Conservation (phyloP, 371 early-diverging fungal species). For the Actinomucor elegans region DNA sequence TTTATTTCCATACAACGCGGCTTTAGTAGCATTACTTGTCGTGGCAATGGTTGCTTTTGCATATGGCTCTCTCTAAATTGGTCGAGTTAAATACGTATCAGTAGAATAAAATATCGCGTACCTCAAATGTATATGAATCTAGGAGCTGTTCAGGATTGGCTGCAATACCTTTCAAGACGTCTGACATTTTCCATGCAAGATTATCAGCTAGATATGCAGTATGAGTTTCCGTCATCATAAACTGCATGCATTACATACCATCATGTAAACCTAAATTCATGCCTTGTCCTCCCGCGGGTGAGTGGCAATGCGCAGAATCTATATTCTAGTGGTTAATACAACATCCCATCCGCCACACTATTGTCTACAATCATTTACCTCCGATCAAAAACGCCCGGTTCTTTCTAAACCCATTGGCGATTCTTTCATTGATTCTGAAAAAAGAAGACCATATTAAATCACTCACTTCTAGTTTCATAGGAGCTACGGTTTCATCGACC, state of each 20-base stretch:
- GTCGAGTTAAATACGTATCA: background rate
- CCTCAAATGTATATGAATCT: conserved; percentile 36
- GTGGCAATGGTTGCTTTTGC: conserved; percentile 6
- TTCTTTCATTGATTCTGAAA: conserved; percentile 47
- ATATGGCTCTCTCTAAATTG: conserved; percentile 12
- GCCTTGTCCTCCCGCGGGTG: conserved; percentile 38
- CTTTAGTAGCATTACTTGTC: conserved; percentile 11
- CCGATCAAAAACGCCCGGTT: conserved; percentile 36
- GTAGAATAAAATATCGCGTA: background rate
- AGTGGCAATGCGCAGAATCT: conserved; percentile 49
- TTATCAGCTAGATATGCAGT: conserved; percentile 30
- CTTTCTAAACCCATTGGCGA: conserved; percentile 36
- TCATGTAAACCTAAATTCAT: conserved; percentile 43
- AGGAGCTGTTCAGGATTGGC: conserved; percentile 30
- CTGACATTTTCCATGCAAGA: conserved; percentile 46
- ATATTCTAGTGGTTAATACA: no score
- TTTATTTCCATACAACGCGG: background rate
- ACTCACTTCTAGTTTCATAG: conserved; percentile 1
- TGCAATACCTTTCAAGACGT: conserved; percentile 25
- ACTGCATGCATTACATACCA: conserved; percentile 21
- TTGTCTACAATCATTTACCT: conserved; percentile 22
- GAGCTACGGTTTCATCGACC: conserved; percentile 5
- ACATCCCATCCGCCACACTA: no score
- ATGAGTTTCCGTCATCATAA: background rate
- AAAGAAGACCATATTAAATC: conserved; percentile 19